Evolutionary conservation across 2,329 filamentous ascomycete genomes (phyloP), one percentile per base, ranked within the genome.

Genomic region (Aspergillus felis): DNA sequence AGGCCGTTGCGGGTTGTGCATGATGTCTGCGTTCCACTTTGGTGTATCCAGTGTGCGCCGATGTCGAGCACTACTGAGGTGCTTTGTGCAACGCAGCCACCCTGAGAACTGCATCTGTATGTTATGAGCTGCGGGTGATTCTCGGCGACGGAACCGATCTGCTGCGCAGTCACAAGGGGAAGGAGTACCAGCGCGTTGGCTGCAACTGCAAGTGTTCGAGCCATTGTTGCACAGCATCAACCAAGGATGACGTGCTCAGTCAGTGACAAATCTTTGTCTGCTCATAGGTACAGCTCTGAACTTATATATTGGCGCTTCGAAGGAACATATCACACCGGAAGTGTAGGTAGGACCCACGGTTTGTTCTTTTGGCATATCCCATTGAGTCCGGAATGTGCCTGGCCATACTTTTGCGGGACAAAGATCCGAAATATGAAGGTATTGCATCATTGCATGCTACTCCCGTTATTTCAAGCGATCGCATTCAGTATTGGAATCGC

Each of bases 11-110:
- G 72, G 71, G 81, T 81, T 69, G 79, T 82, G 74, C 84, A 84
- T 61, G 75, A 79, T 57, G 77, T 79, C 51, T 76, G 74, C 12
- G 67, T 62, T 32, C 71, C 78, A 55, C 72, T 68, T 46, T 59
- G 42, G 67, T 84, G 79, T 48, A 82, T 69, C 77, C 79, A 81
- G 54, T 81, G 76, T 74, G 81, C 83, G 69, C 82, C 81, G 53
- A 79, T 66, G 64, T 84, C 81, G 52, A 85, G 71, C 46, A 80
- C 80, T 50, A 86, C 71, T 42, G 78, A 79, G 42, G 78, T 81
- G 27, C 68, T 64, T 61, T 81, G 81, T 2, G 66, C 83, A 25
- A 68, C 75, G 74, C 83, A 85, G 29, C 74, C 74, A 42, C 79
- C 75, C 55, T 71, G 71, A 25, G 70, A 65, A 22, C 79, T 79